Conservation (phyloP, 1,284 basidiomycete genomes). For the Trametes hirsuta region DNA sequence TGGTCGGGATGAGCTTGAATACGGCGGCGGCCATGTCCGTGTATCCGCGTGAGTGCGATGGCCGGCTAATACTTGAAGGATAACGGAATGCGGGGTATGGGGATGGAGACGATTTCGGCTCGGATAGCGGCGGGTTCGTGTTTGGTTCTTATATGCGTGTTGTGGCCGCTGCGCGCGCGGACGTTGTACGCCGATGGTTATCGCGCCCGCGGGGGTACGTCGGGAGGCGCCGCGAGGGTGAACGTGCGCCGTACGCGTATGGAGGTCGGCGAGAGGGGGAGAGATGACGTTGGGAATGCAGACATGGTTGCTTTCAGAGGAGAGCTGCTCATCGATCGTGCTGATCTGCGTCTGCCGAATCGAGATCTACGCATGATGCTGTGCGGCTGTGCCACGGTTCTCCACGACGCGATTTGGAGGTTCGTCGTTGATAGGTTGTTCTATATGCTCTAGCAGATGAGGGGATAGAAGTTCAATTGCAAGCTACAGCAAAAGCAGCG, state of each 20-base stretch:
- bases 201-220: neutral
- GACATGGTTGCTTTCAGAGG: neutral
- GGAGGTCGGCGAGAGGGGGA: neutral
- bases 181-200: neutral
- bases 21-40: conserved; percentile 35
- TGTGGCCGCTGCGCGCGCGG: neutral
- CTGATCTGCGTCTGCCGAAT: conserved; percentile 3
- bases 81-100: neutral
- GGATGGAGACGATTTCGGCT: neutral
- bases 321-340: neutral
- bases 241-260: neutral
- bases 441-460: neutral
- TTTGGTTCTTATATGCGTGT: neutral
- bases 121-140: neutral
- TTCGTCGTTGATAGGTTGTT: neutral
- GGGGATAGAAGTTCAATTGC: neutral
- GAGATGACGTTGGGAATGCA: neutral
- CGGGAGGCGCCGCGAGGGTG: neutral
- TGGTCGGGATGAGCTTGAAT: conserved; percentile 73
- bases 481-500: too few species aligned
- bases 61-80: neutral
- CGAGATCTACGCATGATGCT: conserved; percentile 3
- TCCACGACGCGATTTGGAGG: too few species aligned
- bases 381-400: neutral
- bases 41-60: neutral